Conservation (phyloP, 202 grass and related monocot genomes). For the Tripidium arundinaceum region DNA sequence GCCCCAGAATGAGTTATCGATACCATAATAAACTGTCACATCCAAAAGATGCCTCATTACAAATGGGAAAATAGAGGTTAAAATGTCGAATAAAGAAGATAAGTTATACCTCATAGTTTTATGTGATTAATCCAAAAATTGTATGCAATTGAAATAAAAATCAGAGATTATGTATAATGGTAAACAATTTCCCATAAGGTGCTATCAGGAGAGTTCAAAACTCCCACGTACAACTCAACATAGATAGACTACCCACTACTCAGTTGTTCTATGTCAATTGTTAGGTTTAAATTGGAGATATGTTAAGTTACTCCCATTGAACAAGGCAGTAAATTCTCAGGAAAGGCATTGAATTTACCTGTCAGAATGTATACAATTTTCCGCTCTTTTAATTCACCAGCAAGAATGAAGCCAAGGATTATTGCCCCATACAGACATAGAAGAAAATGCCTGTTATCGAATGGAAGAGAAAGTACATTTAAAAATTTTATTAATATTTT, state of each 20-base stretch:
- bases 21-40: conserved; percentile 86
- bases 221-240: not conserved
- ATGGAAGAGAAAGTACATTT: conserved; percentile 5
- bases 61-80: conserved; percentile 3
- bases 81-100: not conserved
- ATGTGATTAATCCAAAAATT: not conserved
- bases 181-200: not conserved
- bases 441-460: conserved; percentile 77
- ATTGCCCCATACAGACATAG: conserved; percentile 72
- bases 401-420: conserved; percentile 72
- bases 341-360: conserved; percentile 42
- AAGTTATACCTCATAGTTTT: not conserved
- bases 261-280: not conserved
- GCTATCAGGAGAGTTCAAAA: not conserved
- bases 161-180: not conserved
- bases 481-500: not conserved
- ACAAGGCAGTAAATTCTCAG: not conserved
- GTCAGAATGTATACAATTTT: conserved; percentile 88
- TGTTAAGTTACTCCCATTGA: not conserved
- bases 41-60: not conserved
- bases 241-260: not conserved
- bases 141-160: not conserved
- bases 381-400: conserved; percentile 74
- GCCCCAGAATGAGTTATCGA: conserved; percentile 72
- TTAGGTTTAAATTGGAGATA: not conserved